A percentile compares a stretch with the other conserved stretches of the same genome.
Evolutionary conservation across 495 filamentous ascomycete species (phyloP).

Genomic region (Aspergillus nanangensis): DNA sequence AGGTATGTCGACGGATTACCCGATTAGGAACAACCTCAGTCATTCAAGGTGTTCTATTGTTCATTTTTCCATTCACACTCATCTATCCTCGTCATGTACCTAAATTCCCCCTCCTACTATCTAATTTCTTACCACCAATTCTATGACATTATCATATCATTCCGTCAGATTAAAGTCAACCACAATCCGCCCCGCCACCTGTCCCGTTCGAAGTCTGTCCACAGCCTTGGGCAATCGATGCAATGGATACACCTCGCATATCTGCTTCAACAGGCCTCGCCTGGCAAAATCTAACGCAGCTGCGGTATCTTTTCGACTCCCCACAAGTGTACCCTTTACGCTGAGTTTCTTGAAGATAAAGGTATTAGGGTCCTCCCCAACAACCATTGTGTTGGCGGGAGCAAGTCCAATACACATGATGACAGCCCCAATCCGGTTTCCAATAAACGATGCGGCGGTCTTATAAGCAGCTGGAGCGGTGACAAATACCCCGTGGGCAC

Average conservation of each 20-base stretch:
- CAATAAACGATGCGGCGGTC: constrained; percentile 30
- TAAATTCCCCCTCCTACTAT: too few species aligned
- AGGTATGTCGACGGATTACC: too few species aligned
- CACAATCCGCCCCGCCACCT: constrained; percentile 47
- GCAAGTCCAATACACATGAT: constrained; percentile 45
- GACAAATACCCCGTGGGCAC: constrained; percentile 47
- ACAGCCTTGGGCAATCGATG: constrained; percentile 35
- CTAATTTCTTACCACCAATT: too few species aligned
- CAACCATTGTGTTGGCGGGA: constrained; percentile 20
- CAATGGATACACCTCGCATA: constrained; percentile 38
- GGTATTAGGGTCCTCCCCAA: constrained; percentile 39
- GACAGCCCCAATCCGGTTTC: constrained; percentile 34
- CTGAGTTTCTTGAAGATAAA: constrained; percentile 40
- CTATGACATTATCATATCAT: too few species aligned
- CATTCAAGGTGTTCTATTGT: too few species aligned
- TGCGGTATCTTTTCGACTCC: constrained; percentile 40
- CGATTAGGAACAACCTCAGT: too few species aligned
- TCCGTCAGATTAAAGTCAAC: constrained; percentile 39
- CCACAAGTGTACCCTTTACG: constrained; percentile 44
- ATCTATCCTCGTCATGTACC: too few species aligned
- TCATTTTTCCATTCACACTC: too few species aligned
- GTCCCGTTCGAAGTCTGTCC: constrained; percentile 30
- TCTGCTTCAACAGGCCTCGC: constrained; percentile 35
- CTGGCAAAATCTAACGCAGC: constrained; percentile 42
- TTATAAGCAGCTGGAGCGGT: constrained; percentile 46